Base-by-base conservation (phyloP, 108 stramenopile genomes). In the Cyclotella sp. region DNA sequence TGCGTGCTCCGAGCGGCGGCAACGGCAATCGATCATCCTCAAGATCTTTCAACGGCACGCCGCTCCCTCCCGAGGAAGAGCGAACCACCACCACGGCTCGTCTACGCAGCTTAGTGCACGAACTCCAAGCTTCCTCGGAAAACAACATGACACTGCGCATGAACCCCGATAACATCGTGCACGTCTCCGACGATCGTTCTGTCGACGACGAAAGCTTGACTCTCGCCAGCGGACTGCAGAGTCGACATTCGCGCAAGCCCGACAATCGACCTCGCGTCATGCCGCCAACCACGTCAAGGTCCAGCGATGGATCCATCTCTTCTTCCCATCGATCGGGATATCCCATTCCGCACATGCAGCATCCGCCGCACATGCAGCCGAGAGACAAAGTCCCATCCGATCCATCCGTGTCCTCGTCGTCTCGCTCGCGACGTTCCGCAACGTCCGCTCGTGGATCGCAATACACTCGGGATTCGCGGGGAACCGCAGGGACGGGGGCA, bases 81-180 rank as follows among this genome's bases (percentile, higher is more conserved):
- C 47, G 67, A 12, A 29, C 67, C 51, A 68, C 46, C 67, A 68
- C 67, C 67, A 68, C 67, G 27, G 67, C 67, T 26, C 47, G 51
- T 51, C 67, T 68, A 1, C 60, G 60, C 29, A n/a, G 1, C 34
- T n/a, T 61, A 3, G 60, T 61, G 14, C 29, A 61, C 34, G 60
- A 61, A 61, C 29, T 61, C 60, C 60, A 61, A 61, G 24, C 63
- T 0, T 64, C 68, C 30, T 24, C 28, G 30, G 40, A 63, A 12
- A 42, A 70, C 40, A 0, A 42, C 8, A 27, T 34, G 9, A 30
- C 9, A 4, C 40, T 70, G 14, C 18, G 41, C 40, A 61, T 61
- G 60, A 52, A 52, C n/a, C 26, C 51, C 9, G 55, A 54, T 2
- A 34, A 57, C 19, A 21, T 70, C 34, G 57, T 54, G 2, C 15